These are phyloP conservation scores for Brettanomyces custersianus DNA, from an alignment of 805 yeast species.

Conservation along the genomic window DNA sequence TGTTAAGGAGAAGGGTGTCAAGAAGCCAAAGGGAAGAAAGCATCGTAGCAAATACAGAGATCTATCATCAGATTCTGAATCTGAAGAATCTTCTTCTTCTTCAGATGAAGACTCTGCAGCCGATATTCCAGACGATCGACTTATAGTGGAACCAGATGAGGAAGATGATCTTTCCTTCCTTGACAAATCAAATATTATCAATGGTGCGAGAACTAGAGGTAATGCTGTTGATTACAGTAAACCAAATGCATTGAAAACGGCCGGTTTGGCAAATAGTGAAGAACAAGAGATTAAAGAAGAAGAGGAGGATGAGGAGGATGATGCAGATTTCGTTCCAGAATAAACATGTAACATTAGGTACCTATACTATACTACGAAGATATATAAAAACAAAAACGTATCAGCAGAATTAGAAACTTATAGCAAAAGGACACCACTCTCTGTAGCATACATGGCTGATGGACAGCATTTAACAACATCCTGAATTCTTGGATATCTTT, in stretches of 20 bases:
- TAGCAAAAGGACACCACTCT: background rate
- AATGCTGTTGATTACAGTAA: slow-evolving; percentile 76
- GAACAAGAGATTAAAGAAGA: slow-evolving; percentile 39
- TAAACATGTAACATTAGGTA: slow-evolving; percentile 10
- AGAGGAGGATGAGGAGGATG: slow-evolving; percentile 33
- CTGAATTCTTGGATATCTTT: slow-evolving; percentile 43
- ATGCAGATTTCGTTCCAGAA: slow-evolving; percentile 40
- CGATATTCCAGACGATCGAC: slow-evolving; percentile 41
- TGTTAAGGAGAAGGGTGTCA: slow-evolving; percentile 1
- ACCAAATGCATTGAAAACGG: slow-evolving; percentile 68
- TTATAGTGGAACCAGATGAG: slow-evolving; percentile 54
- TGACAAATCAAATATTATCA: slow-evolving; percentile 73
- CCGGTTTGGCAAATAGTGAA: slow-evolving; percentile 32
- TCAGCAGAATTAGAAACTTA: background rate
- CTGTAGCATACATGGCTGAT: background rate
- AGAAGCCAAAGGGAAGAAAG: slow-evolving; percentile 16
- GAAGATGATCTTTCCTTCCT: slow-evolving; percentile 77
- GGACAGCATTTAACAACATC: slow-evolving; percentile 52
- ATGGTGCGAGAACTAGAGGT: slow-evolving; percentile 87
- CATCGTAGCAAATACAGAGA: slow-evolving; percentile 16
- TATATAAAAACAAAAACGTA: background rate
- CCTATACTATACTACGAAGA: background rate
- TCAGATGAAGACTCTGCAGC: slow-evolving; percentile 13
- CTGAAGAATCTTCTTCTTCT: slow-evolving; percentile 6
- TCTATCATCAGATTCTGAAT: slow-evolving; percentile 13